Evolutionary conservation across 345 rosid species (phyloP).

Genomic region (Conringia planisiliqua): DNA sequence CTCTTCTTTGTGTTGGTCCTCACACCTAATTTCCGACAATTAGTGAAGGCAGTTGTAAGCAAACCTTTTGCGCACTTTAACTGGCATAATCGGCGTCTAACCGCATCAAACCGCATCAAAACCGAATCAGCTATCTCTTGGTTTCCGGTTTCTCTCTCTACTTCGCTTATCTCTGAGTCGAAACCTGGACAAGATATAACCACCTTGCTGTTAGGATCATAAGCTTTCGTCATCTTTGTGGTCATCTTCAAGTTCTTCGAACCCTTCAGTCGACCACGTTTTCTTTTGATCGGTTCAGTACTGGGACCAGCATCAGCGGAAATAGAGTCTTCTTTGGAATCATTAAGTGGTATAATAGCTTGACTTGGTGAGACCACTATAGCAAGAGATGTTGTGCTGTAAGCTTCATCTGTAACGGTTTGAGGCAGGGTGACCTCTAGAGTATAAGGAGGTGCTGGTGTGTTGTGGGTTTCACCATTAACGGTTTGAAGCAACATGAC

Average conservation of each 20-base stretch:
- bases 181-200: background rate
- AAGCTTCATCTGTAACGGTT: background rate
- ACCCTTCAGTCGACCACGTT: conserved; percentile 3
- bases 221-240: background rate
- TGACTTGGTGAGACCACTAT: background rate
- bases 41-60: conserved; percentile 23
- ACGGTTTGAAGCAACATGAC: background rate
- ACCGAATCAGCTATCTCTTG: conserved; percentile 34
- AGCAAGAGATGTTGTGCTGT: background rate
- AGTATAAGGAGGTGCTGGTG: background rate
- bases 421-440: background rate
- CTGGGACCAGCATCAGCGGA: background rate
- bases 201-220: background rate
- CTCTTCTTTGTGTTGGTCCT: conserved; percentile 51
- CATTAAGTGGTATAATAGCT: background rate
- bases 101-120: conserved; percentile 41
- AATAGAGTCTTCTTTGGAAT: background rate
- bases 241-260: background rate
- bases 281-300: background rate
- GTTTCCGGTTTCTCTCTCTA: conserved; percentile 41
- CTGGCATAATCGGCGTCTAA: conserved; percentile 48
- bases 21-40: conserved; percentile 43
- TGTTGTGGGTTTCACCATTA: background rate
- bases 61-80: conserved; percentile 32
- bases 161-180: conserved; percentile 17